phyloP scores from a whole-genome alignment of 306 rosid genomes.

The Prunus persica region DNA sequence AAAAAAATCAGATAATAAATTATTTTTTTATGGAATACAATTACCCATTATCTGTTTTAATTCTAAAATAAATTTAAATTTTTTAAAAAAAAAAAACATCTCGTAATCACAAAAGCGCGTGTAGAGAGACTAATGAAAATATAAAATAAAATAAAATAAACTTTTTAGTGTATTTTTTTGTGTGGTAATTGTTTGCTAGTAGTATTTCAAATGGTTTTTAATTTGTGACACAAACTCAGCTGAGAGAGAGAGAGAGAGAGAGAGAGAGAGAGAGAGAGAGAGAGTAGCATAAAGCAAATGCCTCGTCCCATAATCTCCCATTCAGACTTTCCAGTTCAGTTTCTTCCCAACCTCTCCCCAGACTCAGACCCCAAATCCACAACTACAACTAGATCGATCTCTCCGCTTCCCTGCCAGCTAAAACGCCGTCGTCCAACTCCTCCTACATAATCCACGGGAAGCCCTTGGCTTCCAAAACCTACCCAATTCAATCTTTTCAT shows the following conservation, averaged over 20 bases:
- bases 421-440: constrained; percentile 15
- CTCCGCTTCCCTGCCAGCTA: neutral
- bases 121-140: too few relatives aligned
- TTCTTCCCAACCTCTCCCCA: neutral
- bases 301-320: neutral
- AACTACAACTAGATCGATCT: neutral
- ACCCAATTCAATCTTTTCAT: neutral
- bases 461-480: neutral
- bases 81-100: too few relatives aligned
- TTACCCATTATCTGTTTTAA: too few relatives aligned
- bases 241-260: neutral
- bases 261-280: neutral
- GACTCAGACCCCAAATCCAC: neutral
- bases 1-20: too few relatives aligned
- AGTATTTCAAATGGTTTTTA: neutral
- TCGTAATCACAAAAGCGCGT: rapidly evolving
- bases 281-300: constrained; percentile 3
- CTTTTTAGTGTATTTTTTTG: too few relatives aligned
- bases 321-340: neutral
- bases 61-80: too few relatives aligned
- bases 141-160: too few relatives aligned
- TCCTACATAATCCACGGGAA: neutral
- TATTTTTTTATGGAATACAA: too few relatives aligned
- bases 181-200: neutral
- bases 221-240: neutral